Conservation (phyloP, 208 protist genomes). For the Leishmania guyanensis region DNA sequence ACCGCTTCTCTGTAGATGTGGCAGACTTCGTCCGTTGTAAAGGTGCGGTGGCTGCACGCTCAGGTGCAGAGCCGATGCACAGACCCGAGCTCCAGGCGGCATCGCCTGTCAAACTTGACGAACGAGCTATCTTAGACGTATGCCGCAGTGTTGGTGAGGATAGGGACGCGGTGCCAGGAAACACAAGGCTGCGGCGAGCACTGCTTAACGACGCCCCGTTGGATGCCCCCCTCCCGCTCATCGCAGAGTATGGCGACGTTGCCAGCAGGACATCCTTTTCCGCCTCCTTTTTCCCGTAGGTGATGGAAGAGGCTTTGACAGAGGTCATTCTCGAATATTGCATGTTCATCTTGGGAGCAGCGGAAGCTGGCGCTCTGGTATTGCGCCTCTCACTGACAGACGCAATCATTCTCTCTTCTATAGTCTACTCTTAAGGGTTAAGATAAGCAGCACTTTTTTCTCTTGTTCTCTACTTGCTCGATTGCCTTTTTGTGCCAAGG, state of each 20-base stretch:
- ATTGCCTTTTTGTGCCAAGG: not conserved
- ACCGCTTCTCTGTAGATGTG: slow-evolving; percentile 20
- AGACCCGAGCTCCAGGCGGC: slow-evolving; percentile 17
- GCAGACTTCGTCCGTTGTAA: slow-evolving; percentile 16
- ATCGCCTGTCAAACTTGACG: not conserved
- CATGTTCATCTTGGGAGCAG: slow-evolving; percentile 10
- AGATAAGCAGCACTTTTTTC: not conserved
- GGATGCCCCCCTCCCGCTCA: not conserved
- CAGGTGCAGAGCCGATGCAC: slow-evolving; percentile 14
- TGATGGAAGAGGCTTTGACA: not conserved
- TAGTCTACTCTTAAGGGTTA: not conserved
- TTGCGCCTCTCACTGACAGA: slow-evolving; percentile 10
- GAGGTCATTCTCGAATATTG: slow-evolving; percentile 2
- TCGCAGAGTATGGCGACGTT: not conserved
- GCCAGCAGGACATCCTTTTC: slow-evolving; percentile 4
- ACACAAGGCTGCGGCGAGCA: slow-evolving; percentile 5
- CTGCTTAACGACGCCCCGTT: slow-evolving; percentile 14
- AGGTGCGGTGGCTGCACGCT: slow-evolving; percentile 14
- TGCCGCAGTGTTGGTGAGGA: slow-evolving; percentile 5
- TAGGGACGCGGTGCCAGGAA: not conserved
- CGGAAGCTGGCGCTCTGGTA: not conserved
- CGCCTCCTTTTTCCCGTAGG: not conserved
- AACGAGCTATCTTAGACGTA: not conserved
- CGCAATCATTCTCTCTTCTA: slow-evolving; percentile 11
- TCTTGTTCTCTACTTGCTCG: not conserved